Base-by-base conservation (phyloP, 1,284 basidiomycete species). In the Pseudozyma hubeiensis region DNA sequence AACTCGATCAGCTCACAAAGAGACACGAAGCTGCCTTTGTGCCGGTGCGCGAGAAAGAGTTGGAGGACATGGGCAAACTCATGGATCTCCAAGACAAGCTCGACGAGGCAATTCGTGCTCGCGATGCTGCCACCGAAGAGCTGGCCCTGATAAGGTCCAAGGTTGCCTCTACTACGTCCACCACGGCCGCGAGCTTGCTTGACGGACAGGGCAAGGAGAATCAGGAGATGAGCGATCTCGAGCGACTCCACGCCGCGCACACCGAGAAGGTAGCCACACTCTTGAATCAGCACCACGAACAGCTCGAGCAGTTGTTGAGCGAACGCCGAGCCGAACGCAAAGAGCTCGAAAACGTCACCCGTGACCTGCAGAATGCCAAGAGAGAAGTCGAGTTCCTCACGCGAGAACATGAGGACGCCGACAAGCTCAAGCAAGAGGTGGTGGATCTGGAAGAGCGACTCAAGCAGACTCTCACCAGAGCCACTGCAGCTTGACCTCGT, bases 71-170 rank as follows among this genome's bases (percentile, higher is more conserved):
- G 9, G 68, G 56, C 4, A 66, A 68, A 57, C 56, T 76, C 30
- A 70, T 77, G 70, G 67, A 74, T 11, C 53, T 79, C 48, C 71
- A 74, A 35, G 77, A 79, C 53, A 63, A 59, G 54, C 62, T 79
- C 31, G 65, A 70, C 39, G 64, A 66, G 17, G 77, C 67, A 6
- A 70, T 64, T 24, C 72, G 68, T n/a, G 74, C 64, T 34, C 59
- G 66, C 19, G 77, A 79, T 39, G 64, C 64, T 17, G 62, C 59
- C 24, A 53, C 37, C 3, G 51, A 56, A 44, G 62, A 70, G 47
- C 43, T 67, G 34, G 64, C 54, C 17, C 50, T 67, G 40, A 55
- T 58, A 52, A 34, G 49, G 16, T 57, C 65, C 59, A 64, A 69
- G 56, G 64, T 66, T 8, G 57, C 66, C 7, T 56, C 63, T 14